Base-by-base conservation (phyloP, 2,329 filamentous ascomycete genomes). In the Microcyclospora tardicrescens region DNA sequence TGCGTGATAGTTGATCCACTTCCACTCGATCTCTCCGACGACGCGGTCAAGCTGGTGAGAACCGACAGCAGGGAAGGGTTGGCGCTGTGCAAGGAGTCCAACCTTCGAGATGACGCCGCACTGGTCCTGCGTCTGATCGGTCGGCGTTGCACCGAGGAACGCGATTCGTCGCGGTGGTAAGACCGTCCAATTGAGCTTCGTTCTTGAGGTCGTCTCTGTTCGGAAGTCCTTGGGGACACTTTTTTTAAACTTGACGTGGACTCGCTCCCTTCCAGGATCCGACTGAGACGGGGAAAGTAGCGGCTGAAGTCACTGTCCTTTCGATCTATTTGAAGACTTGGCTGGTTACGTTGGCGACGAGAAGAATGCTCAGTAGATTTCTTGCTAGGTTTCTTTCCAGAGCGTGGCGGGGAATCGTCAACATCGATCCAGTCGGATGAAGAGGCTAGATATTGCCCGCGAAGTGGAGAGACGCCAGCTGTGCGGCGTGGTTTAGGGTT, bases 1-100 rank as follows among this genome's bases (percentile, higher is more conserved):
- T 65, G 63, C 10, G 63, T 68, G 10, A 67, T 57, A 3, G 66
- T 68, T 1, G 63, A 64, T 39, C 58, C 63, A 48, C 64, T 68
- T n/a, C 58, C 63, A 45, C 60, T 65, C 1, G 64, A 66, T 12
- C 52, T 52, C 36, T 53, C 58, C 11, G 64, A 65, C 9, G 53
- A 52, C 36, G 60, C 58, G 2, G 64, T 67, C 33, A 63, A 44
- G 36, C 54, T 58, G 16, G 65, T 65, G 9, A 62, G 43, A 2
- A 66, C 55, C 2, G 64, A 68, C 32, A 61, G 46, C 27, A 65
- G 44, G 5, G 65, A 68, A 6, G 60, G 56, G 36, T 63, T 65
- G 28, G 60, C 28, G 12, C 30, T 32, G 12, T n/a, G 14, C 14
- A 15, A 32, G 14, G 30, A n/a, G 12, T 32, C 30, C 12, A 32